Evolutionary conservation across 2,329 filamentous ascomycete genomes (phyloP).

Genomic region (Intubia oerlemansii): DNA sequence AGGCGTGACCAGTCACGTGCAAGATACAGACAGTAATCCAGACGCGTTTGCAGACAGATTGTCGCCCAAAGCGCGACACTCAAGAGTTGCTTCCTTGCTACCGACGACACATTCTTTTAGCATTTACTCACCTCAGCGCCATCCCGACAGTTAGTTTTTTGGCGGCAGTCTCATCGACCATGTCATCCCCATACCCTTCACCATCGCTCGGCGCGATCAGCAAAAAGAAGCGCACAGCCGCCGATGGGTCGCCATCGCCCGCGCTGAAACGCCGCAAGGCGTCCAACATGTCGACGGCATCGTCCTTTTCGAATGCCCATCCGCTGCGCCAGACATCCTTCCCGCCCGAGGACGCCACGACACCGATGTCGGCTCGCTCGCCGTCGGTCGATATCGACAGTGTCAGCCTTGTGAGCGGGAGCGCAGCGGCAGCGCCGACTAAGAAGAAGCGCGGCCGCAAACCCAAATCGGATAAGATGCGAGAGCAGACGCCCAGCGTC

Average conservation of each 20-base stretch:
- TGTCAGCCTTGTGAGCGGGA: slow-evolving; percentile 33
- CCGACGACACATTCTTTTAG: too few species aligned
- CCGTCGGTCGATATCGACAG: slow-evolving; percentile 45
- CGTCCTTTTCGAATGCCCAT: slow-evolving; percentile 30
- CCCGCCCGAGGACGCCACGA: slow-evolving; percentile 39
- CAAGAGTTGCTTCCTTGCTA: too few species aligned
- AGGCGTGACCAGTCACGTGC: too few species aligned
- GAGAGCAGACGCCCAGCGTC: slow-evolving; percentile 18
- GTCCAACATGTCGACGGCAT: slow-evolving; percentile 36
- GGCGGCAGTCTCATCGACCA: too few species aligned
- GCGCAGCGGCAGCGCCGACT: slow-evolving; percentile 15
- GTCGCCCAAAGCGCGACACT: too few species aligned
- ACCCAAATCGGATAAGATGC: slow-evolving; percentile 30
- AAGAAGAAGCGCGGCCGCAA: slow-evolving; percentile 43
- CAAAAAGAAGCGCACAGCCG: slow-evolving; percentile 40
- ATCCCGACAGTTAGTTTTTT: too few species aligned
- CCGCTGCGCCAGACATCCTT: slow-evolving; percentile 67
- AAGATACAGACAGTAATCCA: too few species aligned
- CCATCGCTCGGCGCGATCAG: too few species aligned
- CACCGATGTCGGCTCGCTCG: slow-evolving; percentile 35
- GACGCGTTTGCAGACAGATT: too few species aligned
- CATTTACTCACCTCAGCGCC: too few species aligned
- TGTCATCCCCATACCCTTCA: too few species aligned
- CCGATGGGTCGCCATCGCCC: slow-evolving; percentile 25
- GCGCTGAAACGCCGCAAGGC: slow-evolving; percentile 48